Evolutionary conservation across 164 flowering plant genomes (phyloP), one percentile per base, ranked within the genome.

Genomic region (Kalanchoe fedtschenkoi): DNA sequence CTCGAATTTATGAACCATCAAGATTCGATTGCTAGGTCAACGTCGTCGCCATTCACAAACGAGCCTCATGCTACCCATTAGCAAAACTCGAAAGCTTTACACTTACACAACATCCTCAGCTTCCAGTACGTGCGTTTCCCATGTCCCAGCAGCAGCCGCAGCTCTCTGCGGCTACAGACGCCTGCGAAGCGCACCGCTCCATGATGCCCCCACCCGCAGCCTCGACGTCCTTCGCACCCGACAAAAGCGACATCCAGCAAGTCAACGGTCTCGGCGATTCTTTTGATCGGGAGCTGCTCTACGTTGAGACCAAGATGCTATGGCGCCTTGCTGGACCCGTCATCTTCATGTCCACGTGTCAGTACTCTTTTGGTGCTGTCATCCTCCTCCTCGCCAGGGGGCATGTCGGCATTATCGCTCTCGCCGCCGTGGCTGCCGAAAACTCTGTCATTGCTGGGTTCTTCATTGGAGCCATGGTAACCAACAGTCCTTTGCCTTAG

Each of bases 371-470:
- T 39, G 76, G 70, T 13, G 75, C 80, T 32, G 42, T 81, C 57
- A 78, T 91, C 28, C 93, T 84, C 34, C 69, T 77, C 63, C 77
- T 89, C 43, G 79, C 86, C 35, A n/a, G n/a, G n/a, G 93, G 96
- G 26, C 90, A 85, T 13, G 76, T 85, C 26, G 77, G 89, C 14
- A 76, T 78, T 17, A 71, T 85, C 17, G 80, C 69, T 9, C 89
- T 87, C 33, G 96, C 93, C 24, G 91, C 88, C 56, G 74, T 89
- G 69, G 83, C 93, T 34, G 73, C 87, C 47, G 86, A 78, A 58
- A 87, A 80, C 72, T 78, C 85, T 15, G 88, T 86, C 67, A 80
- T 84, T 54, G 90, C 86, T 47, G 87, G 87, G 14, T 81, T 89
- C 74, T 71, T 82, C 62, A 74, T 76, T 61, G 93, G 93, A 4